Conservation (phyloP, 352 stramenopile species). For the Phytophthora brassicae region DNA sequence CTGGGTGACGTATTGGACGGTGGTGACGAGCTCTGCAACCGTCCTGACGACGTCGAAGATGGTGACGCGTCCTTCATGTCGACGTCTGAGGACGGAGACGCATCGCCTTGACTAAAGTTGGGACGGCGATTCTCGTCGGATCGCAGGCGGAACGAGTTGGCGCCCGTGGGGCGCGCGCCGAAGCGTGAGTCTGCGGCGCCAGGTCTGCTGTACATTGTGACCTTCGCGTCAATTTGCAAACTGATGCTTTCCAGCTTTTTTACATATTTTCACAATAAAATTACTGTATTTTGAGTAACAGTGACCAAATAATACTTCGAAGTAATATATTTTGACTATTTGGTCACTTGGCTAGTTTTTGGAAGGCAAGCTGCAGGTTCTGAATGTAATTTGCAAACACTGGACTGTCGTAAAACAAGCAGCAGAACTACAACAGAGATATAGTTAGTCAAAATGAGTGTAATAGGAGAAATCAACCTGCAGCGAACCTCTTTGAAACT, state of each 20-base stretch:
- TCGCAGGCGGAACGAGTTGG: constrained; percentile 28
- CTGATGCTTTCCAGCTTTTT: neutral
- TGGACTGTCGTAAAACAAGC: constrained; percentile 50
- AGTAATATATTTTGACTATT: constrained; percentile 16
- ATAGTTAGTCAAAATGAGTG: neutral
- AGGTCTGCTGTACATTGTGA: constrained; percentile 27
- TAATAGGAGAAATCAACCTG: neutral
- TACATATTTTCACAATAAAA: no score
- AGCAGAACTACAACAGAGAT: constrained; percentile 42
- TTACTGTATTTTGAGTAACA: no score
- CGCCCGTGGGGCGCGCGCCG: constrained; percentile 11
- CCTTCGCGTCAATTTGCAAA: constrained; percentile 14
- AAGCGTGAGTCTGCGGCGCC: constrained; percentile 19
- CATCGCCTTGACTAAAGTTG: constrained; percentile 20
- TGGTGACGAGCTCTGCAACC: constrained; percentile 14
- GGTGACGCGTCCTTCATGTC: constrained; percentile 40
- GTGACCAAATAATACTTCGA: no score
- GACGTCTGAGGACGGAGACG: constrained; percentile 23
- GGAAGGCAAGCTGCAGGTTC: constrained; percentile 51
- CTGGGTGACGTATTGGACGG: constrained; percentile 6
- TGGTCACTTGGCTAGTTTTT: constrained; percentile 24
- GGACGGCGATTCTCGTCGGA: constrained; percentile 40
- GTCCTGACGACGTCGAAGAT: constrained; percentile 5
- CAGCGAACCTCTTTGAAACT: constrained; percentile 55
- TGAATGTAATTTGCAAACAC: constrained; percentile 34